phyloP scores from a whole-genome alignment of 2,329 filamentous ascomycete genomes.

The Camillea tinctor region DNA sequence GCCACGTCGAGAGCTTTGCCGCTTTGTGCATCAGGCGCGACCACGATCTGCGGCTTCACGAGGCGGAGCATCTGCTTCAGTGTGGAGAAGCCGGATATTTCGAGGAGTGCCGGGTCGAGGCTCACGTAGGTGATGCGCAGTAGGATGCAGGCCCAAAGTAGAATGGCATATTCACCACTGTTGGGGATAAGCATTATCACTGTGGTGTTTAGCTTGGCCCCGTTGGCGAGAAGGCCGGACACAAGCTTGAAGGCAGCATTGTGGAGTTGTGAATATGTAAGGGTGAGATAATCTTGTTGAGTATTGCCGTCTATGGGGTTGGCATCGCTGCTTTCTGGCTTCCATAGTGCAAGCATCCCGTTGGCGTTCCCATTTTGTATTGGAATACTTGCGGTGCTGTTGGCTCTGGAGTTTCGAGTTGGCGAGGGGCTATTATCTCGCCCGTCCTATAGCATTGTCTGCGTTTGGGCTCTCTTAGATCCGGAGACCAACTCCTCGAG shows the following conservation, averaged over 20 bases:
- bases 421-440: neutral
- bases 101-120: conserved; percentile 4
- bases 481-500: neutral
- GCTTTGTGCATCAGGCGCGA: neutral
- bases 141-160: conserved; percentile 11
- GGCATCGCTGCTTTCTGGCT: neutral
- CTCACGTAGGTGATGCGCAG: conserved; percentile 8
- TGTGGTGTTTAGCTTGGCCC: neutral
- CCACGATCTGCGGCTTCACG: conserved; percentile 7
- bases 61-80: conserved; percentile 1
- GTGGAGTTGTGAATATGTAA: neutral
- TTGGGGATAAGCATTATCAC: conserved; percentile 7
- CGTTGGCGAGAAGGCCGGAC: neutral
- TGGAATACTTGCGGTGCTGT: neutral
- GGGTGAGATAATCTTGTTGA: neutral
- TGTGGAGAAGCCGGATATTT: conserved; percentile 1
- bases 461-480: neutral
- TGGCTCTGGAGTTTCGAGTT: neutral
- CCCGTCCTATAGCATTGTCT: neutral
- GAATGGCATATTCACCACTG: conserved; percentile 8
- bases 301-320: neutral
- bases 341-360: neutral
- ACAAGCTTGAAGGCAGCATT: neutral
- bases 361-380: neutral
- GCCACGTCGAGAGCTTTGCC: conserved; percentile 3